A percentile compares a stretch with the other conserved stretches of the same genome.
Evolutionary conservation across 2,329 filamentous ascomycete species (phyloP).

Genomic region (Fusarium cicatricum): DNA sequence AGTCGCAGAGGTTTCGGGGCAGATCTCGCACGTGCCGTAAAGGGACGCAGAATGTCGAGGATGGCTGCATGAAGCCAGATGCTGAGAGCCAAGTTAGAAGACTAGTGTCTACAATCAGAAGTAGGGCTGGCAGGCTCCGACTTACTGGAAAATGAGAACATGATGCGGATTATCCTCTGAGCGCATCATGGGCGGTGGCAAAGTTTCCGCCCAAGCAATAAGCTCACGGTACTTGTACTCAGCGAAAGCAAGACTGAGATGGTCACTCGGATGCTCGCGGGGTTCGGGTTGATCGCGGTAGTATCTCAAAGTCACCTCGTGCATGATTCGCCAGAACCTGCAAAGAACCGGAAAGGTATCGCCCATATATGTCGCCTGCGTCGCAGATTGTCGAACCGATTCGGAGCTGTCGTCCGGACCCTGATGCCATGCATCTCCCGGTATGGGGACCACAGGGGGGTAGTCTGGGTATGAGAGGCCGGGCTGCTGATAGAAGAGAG

Average conservation of each 20-base stretch:
- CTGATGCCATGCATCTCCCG: conserved; percentile 15
- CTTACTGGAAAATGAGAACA: conserved; percentile 50
- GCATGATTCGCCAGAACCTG: conserved; percentile 50
- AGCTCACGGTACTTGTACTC: conserved; percentile 52
- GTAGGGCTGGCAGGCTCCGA: not conserved
- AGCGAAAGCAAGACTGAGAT: conserved; percentile 38
- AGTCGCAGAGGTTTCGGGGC: conserved; percentile 1
- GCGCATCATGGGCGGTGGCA: conserved; percentile 42
- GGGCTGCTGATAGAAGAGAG: conserved; percentile 36
- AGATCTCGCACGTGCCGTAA: conserved; percentile 12
- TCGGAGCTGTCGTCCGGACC: not conserved
- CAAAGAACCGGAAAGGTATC: conserved; percentile 45
- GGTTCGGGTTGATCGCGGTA: conserved; percentile 23
- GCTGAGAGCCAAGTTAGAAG: conserved; percentile 36
- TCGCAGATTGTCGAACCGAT: not conserved
- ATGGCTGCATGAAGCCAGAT: conserved; percentile 52
- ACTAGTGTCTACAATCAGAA: not conserved
- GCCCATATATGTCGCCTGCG: conserved; percentile 35
- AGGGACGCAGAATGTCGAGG: conserved; percentile 47
- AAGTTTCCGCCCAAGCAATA: conserved; percentile 47
- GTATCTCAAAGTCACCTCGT: conserved; percentile 44
- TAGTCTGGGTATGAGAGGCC: conserved; percentile 36
- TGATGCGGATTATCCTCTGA: conserved; percentile 44
- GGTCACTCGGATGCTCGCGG: conserved; percentile 5
- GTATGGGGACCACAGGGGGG: conserved; percentile 35